Evolutionary conservation across 345 rosid genomes (phyloP).

Genomic region (Gossypium raimondii): DNA sequence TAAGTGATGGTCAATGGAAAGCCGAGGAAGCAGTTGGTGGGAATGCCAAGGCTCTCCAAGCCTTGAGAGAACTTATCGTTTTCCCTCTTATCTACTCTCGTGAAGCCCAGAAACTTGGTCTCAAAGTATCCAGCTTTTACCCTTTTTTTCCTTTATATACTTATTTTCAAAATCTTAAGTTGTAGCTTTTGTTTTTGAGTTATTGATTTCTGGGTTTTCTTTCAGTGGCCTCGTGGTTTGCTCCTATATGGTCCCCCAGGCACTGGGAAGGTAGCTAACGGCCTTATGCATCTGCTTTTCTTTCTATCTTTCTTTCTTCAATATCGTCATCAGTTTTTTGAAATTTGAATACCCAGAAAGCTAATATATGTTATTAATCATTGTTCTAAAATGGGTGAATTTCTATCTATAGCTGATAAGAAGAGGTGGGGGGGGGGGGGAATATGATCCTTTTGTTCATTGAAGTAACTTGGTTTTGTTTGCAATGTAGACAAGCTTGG

Average conservation of each 20-base stretch:
- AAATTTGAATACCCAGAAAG: neutral
- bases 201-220: slow-evolving; percentile 11
- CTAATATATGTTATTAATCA: too few relatives aligned
- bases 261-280: slow-evolving; percentile 74
- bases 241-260: slow-evolving; percentile 92
- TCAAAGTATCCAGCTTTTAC: slow-evolving; percentile 41
- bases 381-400: too few relatives aligned
- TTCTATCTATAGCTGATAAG: too few relatives aligned
- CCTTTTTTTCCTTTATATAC: neutral
- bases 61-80: slow-evolving; percentile 76
- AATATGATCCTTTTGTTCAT: neutral
- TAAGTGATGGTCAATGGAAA: slow-evolving; percentile 28
- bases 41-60: slow-evolving; percentile 65
- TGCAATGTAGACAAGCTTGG: slow-evolving; percentile 6
- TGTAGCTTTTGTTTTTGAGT: neutral
- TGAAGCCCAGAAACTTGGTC: slow-evolving; percentile 75
- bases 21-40: slow-evolving; percentile 86
- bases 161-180: neutral
- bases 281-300: neutral
- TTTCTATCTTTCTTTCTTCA: neutral
- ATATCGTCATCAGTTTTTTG: neutral
- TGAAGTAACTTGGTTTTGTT: neutral
- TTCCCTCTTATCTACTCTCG: slow-evolving; percentile 64
- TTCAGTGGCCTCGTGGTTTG: slow-evolving; percentile 86
- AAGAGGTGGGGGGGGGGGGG: neutral